These are phyloP conservation scores for Jamesozyma piceae DNA, from an alignment of 805 yeast genomes.

Conservation along the genomic window DNA sequence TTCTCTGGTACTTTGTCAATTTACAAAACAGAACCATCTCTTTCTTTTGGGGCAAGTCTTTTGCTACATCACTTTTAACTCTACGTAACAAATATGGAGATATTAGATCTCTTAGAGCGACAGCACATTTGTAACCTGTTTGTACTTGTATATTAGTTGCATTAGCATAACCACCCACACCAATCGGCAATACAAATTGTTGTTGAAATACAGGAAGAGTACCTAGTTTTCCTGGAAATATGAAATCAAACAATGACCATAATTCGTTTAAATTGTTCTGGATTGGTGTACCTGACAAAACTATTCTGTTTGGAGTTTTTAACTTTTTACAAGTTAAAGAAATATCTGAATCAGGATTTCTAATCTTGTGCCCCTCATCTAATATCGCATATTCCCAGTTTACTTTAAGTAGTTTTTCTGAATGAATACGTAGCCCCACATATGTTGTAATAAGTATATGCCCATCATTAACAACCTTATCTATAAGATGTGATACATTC, in stretches of 20 bases:
- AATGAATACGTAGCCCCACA: slow-evolving; percentile 69
- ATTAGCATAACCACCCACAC: slow-evolving; percentile 96
- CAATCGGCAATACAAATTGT: slow-evolving; percentile 87
- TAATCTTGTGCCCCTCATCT: slow-evolving; percentile 94
- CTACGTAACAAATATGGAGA: slow-evolving; percentile 83
- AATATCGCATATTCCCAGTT: slow-evolving; percentile 86
- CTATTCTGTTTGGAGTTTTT: slow-evolving; percentile 75
- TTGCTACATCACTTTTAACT: slow-evolving; percentile 88
- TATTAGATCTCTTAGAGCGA: slow-evolving; percentile 74
- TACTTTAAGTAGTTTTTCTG: slow-evolving; percentile 50
- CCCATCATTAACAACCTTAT: slow-evolving; percentile 55
- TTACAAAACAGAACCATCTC: slow-evolving; percentile 92
- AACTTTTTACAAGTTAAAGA: slow-evolving; percentile 78
- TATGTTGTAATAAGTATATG: slow-evolving; percentile 87
- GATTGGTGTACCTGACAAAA: slow-evolving; percentile 91
- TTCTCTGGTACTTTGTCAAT: slow-evolving; percentile 66
- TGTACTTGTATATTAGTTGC: slow-evolving; percentile 94
- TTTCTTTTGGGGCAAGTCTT: slow-evolving; percentile 83
- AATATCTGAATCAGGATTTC: slow-evolving; percentile 88
- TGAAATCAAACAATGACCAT: slow-evolving; percentile 93
- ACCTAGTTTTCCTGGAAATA: slow-evolving; percentile 89
- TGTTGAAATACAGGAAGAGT: slow-evolving; percentile 90
- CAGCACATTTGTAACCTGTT: slow-evolving; percentile 93
- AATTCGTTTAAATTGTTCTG: slow-evolving; percentile 86
- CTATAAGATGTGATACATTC: slow-evolving; percentile 28